Percentiles rank a stretch among this genome's conserved stretches.
phyloP scores from a whole-genome alignment of 208 protist genomes.

The Wallacemonas sp. region DNA sequence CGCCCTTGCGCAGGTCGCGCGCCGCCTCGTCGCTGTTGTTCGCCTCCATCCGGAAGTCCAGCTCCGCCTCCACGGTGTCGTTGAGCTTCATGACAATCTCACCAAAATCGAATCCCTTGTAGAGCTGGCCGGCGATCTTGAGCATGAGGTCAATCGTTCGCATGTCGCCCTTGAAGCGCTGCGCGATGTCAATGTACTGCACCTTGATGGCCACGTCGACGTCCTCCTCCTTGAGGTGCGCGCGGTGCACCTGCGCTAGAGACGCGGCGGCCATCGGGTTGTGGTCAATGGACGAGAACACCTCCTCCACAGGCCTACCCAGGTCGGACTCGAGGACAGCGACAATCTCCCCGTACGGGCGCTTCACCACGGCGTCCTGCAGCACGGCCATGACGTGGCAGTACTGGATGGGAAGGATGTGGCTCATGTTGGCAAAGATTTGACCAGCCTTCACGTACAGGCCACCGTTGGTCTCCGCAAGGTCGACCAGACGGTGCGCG shows the following conservation, averaged over 20 bases:
- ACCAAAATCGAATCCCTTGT: slow-evolving; percentile 87
- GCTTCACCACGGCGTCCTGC: slow-evolving; percentile 78
- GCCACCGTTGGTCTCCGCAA: slow-evolving; percentile 88
- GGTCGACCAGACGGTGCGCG: slow-evolving; percentile 67
- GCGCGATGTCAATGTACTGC: slow-evolving; percentile 89
- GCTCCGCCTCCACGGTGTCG: slow-evolving; percentile 86
- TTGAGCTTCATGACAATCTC: slow-evolving; percentile 87
- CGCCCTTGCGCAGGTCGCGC: slow-evolving; percentile 63
- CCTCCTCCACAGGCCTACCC: slow-evolving; percentile 36
- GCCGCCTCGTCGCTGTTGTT: slow-evolving; percentile 87
- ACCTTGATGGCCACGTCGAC: slow-evolving; percentile 95
- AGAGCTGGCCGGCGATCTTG: slow-evolving; percentile 66
- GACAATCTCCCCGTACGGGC: slow-evolving; percentile 77
- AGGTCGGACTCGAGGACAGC: slow-evolving; percentile 80
- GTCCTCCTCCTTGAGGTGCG: slow-evolving; percentile 50
- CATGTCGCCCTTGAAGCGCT: slow-evolving; percentile 91
- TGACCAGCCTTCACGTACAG: slow-evolving; percentile 96
- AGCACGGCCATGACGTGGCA: slow-evolving; percentile 75
- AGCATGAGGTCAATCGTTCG: slow-evolving; percentile 83
- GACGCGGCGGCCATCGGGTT: slow-evolving; percentile 86
- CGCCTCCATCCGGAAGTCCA: slow-evolving; percentile 95
- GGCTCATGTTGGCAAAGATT: slow-evolving; percentile 93
- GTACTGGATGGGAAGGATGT: slow-evolving; percentile 92
- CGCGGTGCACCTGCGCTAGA: slow-evolving; percentile 90
- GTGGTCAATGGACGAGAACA: slow-evolving; percentile 73